Conservation (phyloP, 2,329 filamentous ascomycete genomes). For the Plectosphaerella cucumerina region DNA sequence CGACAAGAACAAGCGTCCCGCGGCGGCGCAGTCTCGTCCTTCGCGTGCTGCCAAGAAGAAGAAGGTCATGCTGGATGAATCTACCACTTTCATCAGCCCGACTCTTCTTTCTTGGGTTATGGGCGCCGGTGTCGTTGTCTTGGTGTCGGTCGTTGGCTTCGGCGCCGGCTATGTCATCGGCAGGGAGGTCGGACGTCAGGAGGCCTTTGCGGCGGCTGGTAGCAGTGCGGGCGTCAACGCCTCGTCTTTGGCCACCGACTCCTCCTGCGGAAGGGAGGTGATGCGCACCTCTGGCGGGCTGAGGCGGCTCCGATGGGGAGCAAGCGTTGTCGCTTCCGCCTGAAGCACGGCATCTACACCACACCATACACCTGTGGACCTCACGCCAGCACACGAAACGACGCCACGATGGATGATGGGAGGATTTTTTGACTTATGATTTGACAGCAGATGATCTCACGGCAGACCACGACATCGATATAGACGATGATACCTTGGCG, state of each 20-base stretch:
- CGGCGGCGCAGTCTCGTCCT: conserved; percentile 26
- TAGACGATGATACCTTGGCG: neutral
- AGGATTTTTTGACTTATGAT: neutral
- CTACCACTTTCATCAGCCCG: conserved; percentile 46
- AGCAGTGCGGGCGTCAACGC: conserved; percentile 37
- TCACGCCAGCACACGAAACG: neutral
- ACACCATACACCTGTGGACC: neutral
- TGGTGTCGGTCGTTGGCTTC: conserved; percentile 65
- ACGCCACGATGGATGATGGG: neutral
- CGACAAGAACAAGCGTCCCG: conserved; percentile 48
- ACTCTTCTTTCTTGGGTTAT: conserved; percentile 62
- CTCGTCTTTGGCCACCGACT: conserved; percentile 29
- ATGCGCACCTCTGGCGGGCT: conserved; percentile 47
- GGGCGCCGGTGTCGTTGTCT: conserved; percentile 62
- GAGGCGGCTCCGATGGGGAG: conserved; percentile 50
- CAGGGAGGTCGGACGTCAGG: conserved; percentile 60
- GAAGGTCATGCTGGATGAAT: conserved; percentile 36
- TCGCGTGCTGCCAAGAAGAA: conserved; percentile 56
- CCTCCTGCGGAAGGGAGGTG: conserved; percentile 49
- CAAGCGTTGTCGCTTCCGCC: conserved; percentile 41
- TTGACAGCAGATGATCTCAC: neutral
- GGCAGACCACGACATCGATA: neutral
- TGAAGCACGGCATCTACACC: neutral
- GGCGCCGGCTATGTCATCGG: conserved; percentile 66
- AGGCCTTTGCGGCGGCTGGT: conserved; percentile 41